Evolutionary conservation across 2,329 filamentous ascomycete species (phyloP).

Genomic region (Stagonosporopsis cucurbitacearum): DNA sequence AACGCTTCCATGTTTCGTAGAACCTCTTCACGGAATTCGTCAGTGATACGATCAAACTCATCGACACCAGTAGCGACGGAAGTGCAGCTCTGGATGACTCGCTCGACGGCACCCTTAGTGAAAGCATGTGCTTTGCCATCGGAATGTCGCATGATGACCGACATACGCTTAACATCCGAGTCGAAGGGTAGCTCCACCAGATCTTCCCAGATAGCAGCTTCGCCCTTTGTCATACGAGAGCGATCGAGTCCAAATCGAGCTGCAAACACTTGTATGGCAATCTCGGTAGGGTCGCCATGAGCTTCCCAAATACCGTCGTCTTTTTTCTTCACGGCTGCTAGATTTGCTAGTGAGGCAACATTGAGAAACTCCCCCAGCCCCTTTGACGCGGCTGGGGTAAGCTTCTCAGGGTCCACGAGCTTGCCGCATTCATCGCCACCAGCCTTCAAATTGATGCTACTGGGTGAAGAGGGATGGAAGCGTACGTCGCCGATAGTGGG

Average conservation of each 20-base stretch:
- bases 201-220: slow-evolving; percentile 38
- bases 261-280: slow-evolving; percentile 77
- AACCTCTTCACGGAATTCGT: slow-evolving; percentile 63
- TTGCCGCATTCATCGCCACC: slow-evolving; percentile 16
- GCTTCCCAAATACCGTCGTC: slow-evolving; percentile 50
- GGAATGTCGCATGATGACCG: slow-evolving; percentile 65
- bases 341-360: slow-evolving; percentile 54
- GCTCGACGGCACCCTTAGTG: slow-evolving; percentile 73
- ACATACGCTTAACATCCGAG: slow-evolving; percentile 78
- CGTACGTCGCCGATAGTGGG: slow-evolving; percentile 42
- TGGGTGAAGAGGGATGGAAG: slow-evolving; percentile 32
- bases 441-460: slow-evolving; percentile 31
- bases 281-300: slow-evolving; percentile 63
- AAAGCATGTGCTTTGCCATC: slow-evolving; percentile 54
- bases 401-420: slow-evolving; percentile 21
- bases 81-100: slow-evolving; percentile 69
- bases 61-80: slow-evolving; percentile 55
- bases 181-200: slow-evolving; percentile 76
- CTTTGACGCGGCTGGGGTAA: slow-evolving; percentile 11
- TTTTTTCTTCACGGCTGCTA: slow-evolving; percentile 58
- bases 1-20: slow-evolving; percentile 73
- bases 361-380: slow-evolving; percentile 45
- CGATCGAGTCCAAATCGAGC: slow-evolving; percentile 71
- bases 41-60: slow-evolving; percentile 54
- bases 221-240: slow-evolving; percentile 55